These are phyloP conservation scores for Calocybe indica DNA, from an alignment of 768 basidiomycete genomes.

Conservation along the genomic window DNA sequence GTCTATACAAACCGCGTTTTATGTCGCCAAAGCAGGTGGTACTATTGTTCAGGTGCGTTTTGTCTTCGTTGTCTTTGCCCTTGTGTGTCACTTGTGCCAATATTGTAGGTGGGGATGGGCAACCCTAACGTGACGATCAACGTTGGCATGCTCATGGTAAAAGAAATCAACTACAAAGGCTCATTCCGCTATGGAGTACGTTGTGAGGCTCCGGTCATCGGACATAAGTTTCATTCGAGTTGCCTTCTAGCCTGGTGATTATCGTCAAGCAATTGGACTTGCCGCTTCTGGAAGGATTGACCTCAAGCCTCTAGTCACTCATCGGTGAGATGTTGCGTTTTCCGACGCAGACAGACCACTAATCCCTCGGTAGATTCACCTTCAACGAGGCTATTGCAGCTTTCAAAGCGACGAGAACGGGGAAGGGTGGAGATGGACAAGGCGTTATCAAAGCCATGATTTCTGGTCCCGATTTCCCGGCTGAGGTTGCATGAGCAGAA, in stretches of 20 bases:
- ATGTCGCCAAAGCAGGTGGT: slow-evolving; percentile 71
- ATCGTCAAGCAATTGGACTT: slow-evolving; percentile 79
- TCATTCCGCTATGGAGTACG: slow-evolving; percentile 88
- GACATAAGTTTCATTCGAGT: neutral
- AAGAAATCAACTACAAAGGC: slow-evolving; percentile 80
- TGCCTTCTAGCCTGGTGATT: slow-evolving; percentile 65
- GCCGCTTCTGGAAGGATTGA: slow-evolving; percentile 79
- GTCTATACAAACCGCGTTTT: slow-evolving; percentile 83
- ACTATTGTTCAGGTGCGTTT: slow-evolving; percentile 57
- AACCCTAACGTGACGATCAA: slow-evolving; percentile 70
- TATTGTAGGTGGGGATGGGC: slow-evolving; percentile 80
- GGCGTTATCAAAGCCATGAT: slow-evolving; percentile 88
- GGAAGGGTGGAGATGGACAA: slow-evolving; percentile 83
- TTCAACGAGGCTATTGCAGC: slow-evolving; percentile 77
- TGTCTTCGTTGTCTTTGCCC: neutral
- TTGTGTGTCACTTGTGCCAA: neutral
- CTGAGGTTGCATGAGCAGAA: slow-evolving; percentile 22
- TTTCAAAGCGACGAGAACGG: slow-evolving; percentile 74
- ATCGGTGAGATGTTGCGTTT: slow-evolving; percentile 45
- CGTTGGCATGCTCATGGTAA: slow-evolving; percentile 59
- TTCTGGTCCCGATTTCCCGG: slow-evolving; percentile 64
- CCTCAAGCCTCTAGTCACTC: slow-evolving; percentile 84
- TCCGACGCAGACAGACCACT: no score
- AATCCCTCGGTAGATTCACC: slow-evolving; percentile 40
- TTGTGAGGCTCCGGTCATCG: slow-evolving; percentile 5